Evolutionary conservation across 139 green algal genomes (phyloP).

Genomic region (Chlamydomonas eustigma): DNA sequence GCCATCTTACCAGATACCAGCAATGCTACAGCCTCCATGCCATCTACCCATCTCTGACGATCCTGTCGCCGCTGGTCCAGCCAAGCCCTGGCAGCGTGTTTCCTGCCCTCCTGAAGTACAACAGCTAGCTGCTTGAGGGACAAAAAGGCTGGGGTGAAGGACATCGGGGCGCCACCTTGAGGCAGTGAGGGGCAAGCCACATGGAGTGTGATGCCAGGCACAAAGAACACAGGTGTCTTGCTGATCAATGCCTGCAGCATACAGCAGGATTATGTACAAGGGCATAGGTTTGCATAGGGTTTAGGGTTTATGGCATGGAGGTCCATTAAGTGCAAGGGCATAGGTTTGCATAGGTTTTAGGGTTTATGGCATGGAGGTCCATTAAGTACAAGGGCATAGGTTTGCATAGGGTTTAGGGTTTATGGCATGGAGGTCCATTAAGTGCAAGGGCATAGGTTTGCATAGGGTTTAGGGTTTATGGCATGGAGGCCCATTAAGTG

Average conservation of each 20-base stretch:
- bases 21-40: background rate
- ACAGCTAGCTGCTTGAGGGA: background rate
- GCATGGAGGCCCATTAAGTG: no score
- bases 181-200: background rate
- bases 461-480: constrained; percentile 3
- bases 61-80: background rate
- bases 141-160: background rate
- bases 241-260: background rate
- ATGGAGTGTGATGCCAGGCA: background rate
- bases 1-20: background rate
- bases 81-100: background rate
- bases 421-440: background rate
- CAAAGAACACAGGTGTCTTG: background rate
- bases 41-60: background rate
- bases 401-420: constrained; percentile 6
- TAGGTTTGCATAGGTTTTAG: constrained; percentile 1
- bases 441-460: background rate
- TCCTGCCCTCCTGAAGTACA: background rate
- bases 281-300: background rate
- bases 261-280: background rate
- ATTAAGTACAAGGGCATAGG: background rate
- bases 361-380: background rate
- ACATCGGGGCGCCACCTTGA: background rate
- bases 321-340: background rate
- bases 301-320: background rate